Conservation (phyloP, 106 monocot genomes). For the Phalaenopsis aphrodite region DNA sequence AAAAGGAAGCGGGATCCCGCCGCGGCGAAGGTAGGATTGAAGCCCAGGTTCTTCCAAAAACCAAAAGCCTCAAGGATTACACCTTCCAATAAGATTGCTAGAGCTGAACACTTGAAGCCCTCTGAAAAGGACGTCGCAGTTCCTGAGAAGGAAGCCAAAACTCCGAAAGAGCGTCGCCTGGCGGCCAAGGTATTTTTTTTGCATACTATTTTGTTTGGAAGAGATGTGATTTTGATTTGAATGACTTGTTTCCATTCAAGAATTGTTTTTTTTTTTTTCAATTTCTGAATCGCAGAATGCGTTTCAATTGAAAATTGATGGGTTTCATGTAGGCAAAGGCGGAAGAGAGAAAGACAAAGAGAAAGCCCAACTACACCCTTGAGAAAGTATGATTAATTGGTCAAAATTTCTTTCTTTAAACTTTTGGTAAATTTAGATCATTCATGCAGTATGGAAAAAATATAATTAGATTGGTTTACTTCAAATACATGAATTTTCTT, state of each 20-base stretch:
- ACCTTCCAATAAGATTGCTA: neutral
- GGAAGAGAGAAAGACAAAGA: slow-evolving; percentile 23
- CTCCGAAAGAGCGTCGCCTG: slow-evolving; percentile 18
- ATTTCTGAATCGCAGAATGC: neutral
- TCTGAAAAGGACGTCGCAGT: neutral
- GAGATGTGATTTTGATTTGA: neutral
- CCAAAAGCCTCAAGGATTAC: neutral
- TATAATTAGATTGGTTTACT: neutral
- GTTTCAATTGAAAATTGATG: neutral
- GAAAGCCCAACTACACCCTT: slow-evolving; percentile 16
- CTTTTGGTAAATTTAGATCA: neutral
- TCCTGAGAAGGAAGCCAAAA: slow-evolving; percentile 15
- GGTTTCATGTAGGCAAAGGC: slow-evolving; percentile 10
- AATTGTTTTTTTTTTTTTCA: neutral
- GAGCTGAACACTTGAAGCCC: neutral
- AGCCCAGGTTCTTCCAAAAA: neutral
- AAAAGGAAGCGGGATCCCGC: slow-evolving; percentile 23
- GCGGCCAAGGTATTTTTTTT: slow-evolving; percentile 15
- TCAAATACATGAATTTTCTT: neutral
- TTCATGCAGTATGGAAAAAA: neutral
- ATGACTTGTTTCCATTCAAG: neutral
- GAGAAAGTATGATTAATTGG: neutral
- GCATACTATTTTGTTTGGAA: neutral
- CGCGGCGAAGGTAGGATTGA: slow-evolving; percentile 3
- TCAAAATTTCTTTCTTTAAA: neutral